Evolutionary conservation across 2,329 filamentous ascomycete genomes (phyloP), one percentile per base, ranked within the genome.

Genomic region (Cytospora leucostoma): DNA sequence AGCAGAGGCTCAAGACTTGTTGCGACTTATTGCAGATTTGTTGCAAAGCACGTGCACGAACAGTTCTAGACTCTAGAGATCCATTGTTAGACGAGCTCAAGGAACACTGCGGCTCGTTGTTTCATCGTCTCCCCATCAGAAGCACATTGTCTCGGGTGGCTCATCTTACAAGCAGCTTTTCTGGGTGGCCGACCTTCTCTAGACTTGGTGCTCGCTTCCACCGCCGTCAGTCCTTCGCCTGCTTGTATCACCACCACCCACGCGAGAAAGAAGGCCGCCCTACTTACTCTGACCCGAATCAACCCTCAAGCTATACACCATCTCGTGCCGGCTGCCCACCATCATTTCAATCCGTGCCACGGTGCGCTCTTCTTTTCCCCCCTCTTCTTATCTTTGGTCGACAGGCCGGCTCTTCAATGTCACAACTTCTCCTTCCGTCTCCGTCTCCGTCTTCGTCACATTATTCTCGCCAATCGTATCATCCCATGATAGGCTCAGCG

Each of bases 351-450:
- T 38, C 49, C 21, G 54, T 58, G 27, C 27, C 27, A 27, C 27
- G 54, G 50, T 49, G 38, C 63, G 51, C 8, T 37, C 35, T 19
- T 56, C 63, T 58, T 34, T 51, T 55, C 38, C 34, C 54, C 54
- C 54, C 52, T 61, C 59, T 55, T 53, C 59, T 62, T 62, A 62
- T 62, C 59, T 55, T 33, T 50, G 50, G 54, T 51, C 63, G 59
- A 47, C 63, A 58, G 59, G 59, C 54, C 54, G 54, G 51, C 59
- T 50, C 17, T 15, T 51, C 50, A 10, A 34, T 50, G 35, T 33
- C 33, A 47, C 21, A 37, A 34, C 32, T 54, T 38, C 47, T 40
- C 13, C 27, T 57, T 55, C 38, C 54, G 59, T 49, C 27, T 27
- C 27, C 27, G 27, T 27, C 27, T 27, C 27, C 27, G 27, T 27